Base-by-base conservation (phyloP, 2,329 filamentous ascomycete genomes). In the Neonectria magnoliae region DNA sequence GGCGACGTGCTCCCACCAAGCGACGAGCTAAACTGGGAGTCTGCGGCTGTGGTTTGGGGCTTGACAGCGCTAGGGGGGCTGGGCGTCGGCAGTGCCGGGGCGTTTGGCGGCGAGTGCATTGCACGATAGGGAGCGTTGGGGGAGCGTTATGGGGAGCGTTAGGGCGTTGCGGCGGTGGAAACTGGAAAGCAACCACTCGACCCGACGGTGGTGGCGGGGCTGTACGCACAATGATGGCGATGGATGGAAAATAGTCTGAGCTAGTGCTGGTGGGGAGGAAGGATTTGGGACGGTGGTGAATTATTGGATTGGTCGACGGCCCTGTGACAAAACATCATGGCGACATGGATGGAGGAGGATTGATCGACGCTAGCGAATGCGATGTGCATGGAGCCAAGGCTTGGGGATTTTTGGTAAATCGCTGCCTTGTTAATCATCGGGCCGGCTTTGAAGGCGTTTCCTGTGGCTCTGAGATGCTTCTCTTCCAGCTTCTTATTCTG, bases 61-160 rank as follows among this genome's bases (percentile, higher is more conserved):
- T 67, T 85, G 51, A 78, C 79, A 13, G 78, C 77, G 16, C 57
- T 83, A 14, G 81, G 80, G 1, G 84, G 84, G 2, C 71, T 86
- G 25, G 83, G 82, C 3, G 72, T 77, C 44, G 83, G 82, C 10
- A 80, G 77, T 62, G 79, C 82, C 14, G 81, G 80, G 13, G 81
- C 85, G 4, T 82, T 81, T 70, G 84, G 83, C 3, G 83, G 77
- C 1, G 83, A 85, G 75, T 83, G 80, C 57, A 72, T 80, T 62
- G 77, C 81, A 44, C 76, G 79, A 65, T 82, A 71, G 55, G 48
- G 44, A 16, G 44, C 44, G 7, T 25, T 16, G 44, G 20, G 44
- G 25, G 13, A 27, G 36, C 33, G 11, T 33, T 33, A 52, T 14
- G 45, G 14, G n/a, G 31, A 31, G 36, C 27, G 51, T 10, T n/a